Evolutionary conservation across 148 eudicot genomes (phyloP).

Genomic region (Hydrangea macrophylla): DNA sequence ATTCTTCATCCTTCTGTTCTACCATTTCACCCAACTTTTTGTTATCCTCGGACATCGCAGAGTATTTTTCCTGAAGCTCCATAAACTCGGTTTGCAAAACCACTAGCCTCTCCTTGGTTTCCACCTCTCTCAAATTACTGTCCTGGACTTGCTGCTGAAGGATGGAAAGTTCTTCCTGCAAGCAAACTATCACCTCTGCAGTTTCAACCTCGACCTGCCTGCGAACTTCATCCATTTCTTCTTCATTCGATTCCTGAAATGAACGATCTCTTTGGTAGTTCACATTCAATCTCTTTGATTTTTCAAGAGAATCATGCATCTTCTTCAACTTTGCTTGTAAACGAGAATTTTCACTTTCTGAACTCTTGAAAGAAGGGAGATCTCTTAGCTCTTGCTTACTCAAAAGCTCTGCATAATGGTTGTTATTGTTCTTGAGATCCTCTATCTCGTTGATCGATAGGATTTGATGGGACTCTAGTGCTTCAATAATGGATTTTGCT

Average conservation of each 20-base stretch:
- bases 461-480: constrained; percentile 75
- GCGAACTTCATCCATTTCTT: constrained; percentile 82
- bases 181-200: constrained; percentile 87
- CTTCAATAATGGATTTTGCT: constrained; percentile 76
- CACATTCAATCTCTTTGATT: constrained; percentile 64
- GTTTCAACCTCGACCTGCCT: constrained; percentile 95
- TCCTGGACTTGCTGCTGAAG: constrained; percentile 76
- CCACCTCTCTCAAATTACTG: constrained; percentile 52
- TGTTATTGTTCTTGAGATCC: constrained; percentile 52
- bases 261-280: constrained; percentile 65
- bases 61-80: constrained; percentile 37
- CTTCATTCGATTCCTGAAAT: constrained; percentile 56
- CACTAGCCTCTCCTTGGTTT: constrained; percentile 40
- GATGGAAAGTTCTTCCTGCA: constrained; percentile 83
- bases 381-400: constrained; percentile 43
- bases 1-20: constrained; percentile 45
- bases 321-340: constrained; percentile 61
- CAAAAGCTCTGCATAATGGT: constrained; percentile 38
- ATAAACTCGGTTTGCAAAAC: constrained; percentile 38
- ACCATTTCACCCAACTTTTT: constrained; percentile 38
- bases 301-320: constrained; percentile 92
- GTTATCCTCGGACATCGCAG: constrained; percentile 40
- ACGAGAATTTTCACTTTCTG: constrained; percentile 41
- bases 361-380: constrained; percentile 24
- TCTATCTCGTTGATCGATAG: constrained; percentile 59